Conservation (phyloP, 2,329 filamentous ascomycete genomes). For the Cladosporium sp. region DNA sequence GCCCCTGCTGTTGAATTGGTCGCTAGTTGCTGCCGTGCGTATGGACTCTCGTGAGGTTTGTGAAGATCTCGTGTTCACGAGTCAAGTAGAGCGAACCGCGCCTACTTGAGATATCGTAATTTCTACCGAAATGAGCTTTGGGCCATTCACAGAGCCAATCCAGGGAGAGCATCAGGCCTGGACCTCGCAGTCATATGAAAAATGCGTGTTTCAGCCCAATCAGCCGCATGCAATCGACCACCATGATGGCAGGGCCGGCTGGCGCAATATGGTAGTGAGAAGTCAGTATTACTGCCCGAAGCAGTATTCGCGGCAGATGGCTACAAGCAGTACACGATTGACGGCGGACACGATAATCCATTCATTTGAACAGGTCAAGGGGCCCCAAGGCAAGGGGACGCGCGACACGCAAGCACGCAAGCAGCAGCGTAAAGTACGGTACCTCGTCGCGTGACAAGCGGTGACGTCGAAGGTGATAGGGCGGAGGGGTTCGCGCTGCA, state of each 20-base stretch:
- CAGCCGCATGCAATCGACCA: not conserved
- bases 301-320: not conserved
- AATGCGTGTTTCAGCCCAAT: not conserved
- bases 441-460: slow-evolving; percentile 7
- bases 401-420: slow-evolving; percentile 9
- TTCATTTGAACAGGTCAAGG: not conserved
- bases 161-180: not conserved
- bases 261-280: not conserved
- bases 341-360: not conserved
- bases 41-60: not conserved
- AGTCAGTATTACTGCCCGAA: not conserved
- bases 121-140: not conserved
- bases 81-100: not conserved
- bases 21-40: not conserved
- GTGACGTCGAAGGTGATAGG: slow-evolving; percentile 8
- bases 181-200: not conserved
- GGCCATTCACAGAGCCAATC: not conserved
- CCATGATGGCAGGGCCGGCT: not conserved
- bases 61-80: not conserved
- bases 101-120: not conserved
- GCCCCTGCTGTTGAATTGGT: not conserved
- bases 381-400: not conserved
- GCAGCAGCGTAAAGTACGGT: not conserved
- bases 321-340: not conserved
- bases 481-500: not conserved